phyloP scores from a whole-genome alignment of 371 early-diverging fungal genomes.

The Parasitella parasitica region DNA sequence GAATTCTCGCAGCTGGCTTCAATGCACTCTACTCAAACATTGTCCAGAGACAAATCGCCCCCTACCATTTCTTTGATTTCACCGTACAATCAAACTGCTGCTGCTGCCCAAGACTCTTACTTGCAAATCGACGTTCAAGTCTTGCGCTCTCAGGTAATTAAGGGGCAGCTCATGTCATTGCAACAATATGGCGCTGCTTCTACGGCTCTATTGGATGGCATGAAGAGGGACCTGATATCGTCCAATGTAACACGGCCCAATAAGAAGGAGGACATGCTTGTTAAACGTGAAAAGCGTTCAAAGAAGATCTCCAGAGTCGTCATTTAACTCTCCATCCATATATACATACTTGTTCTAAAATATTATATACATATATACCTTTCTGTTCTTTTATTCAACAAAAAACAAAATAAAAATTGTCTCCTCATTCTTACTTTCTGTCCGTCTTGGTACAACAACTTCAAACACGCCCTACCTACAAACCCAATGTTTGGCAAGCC shows the following conservation, averaged over 20 bases:
- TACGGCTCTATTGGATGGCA: slow-evolving; percentile 9
- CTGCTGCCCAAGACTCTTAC: slow-evolving; percentile 4
- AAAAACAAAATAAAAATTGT: too few relatives aligned
- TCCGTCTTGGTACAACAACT: too few relatives aligned
- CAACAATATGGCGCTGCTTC: slow-evolving; percentile 25
- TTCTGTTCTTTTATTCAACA: too few relatives aligned
- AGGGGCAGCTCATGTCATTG: slow-evolving; percentile 29
- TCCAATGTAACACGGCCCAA: slow-evolving; percentile 2
- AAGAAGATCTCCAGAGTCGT: slow-evolving; percentile 5
- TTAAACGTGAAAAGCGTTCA: slow-evolving; percentile 7
- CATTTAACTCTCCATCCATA: background rate
- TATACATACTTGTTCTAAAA: background rate
- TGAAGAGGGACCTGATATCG: slow-evolving; percentile 9
- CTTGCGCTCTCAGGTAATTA: slow-evolving; percentile 36
- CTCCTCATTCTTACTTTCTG: too few relatives aligned
- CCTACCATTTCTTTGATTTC: slow-evolving; percentile 35
- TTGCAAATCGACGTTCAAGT: slow-evolving; percentile 49
- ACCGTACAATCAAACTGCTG: slow-evolving; percentile 19
- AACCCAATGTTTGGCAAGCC: too few relatives aligned
- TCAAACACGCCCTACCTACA: too few relatives aligned
- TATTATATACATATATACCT: too few relatives aligned
- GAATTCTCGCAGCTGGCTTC: slow-evolving; percentile 43
- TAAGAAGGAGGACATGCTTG: background rate
- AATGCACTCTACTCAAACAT: background rate
- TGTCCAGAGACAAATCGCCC: background rate